Percentiles rank a stretch among this genome's conserved stretches.
Evolutionary conservation across 1,139 yeast species (phyloP).

Genomic region (Saccharomycopsis hybrid): DNA sequence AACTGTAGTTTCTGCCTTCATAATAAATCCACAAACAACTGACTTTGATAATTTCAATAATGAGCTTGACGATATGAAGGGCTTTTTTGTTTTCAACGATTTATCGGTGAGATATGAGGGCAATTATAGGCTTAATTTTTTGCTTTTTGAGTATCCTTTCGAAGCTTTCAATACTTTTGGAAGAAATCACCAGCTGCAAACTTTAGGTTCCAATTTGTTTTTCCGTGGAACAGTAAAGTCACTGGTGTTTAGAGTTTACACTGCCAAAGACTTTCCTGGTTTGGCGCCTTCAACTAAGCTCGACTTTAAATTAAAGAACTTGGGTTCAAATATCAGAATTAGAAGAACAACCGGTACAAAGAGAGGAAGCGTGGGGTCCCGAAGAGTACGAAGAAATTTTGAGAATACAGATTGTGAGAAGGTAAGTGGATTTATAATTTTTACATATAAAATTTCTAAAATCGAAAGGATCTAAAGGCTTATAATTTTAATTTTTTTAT

Average conservation of each 20-base stretch:
- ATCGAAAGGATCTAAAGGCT: no score
- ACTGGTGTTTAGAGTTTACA: constrained; percentile 31
- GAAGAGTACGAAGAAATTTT: constrained; percentile 4
- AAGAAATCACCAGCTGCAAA: no score
- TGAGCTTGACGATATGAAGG: constrained; percentile 6
- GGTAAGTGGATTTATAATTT: no score
- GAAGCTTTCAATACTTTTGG: neutral
- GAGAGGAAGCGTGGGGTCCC: constrained; percentile 9
- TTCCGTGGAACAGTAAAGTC: constrained; percentile 19
- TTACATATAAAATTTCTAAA: no score
- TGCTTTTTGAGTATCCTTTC: constrained; percentile 26
- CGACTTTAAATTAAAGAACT: constrained; percentile 8
- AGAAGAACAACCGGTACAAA: constrained; percentile 15
- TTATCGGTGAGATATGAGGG: constrained; percentile 32
- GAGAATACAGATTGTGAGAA: no score
- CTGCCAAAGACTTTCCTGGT: constrained; percentile 40
- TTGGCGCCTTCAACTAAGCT: constrained; percentile 12
- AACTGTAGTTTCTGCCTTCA: constrained; percentile 7
- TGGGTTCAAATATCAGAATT: constrained; percentile 11
- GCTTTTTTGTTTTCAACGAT: constrained; percentile 30
- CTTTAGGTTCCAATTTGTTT: neutral
- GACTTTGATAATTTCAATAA: no score
- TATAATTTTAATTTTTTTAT: no score
- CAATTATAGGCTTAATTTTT: constrained; percentile 27
- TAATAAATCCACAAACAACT: constrained; percentile 3